A percentile compares a stretch with the other conserved stretches of the same genome.
Evolutionary conservation across 352 stramenopile species (phyloP).

Genomic region (Achlya hypogyna): DNA sequence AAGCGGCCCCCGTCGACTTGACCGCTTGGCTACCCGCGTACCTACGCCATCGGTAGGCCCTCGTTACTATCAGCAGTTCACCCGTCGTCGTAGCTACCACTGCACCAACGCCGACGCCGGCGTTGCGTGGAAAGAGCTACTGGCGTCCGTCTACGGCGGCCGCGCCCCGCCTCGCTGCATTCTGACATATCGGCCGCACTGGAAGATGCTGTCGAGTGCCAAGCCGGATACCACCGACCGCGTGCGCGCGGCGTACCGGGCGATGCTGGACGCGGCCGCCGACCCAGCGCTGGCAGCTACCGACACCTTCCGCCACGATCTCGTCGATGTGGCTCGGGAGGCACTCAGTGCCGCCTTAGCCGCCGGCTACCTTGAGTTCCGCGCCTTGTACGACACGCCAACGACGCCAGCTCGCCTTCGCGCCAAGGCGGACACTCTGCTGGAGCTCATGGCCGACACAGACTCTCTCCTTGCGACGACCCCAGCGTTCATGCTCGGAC

Average conservation of each 20-base stretch:
- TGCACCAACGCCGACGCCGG: conserved; percentile 35
- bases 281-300: conserved; percentile 30
- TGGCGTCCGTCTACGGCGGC: conserved; percentile 61
- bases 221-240: conserved; percentile 62
- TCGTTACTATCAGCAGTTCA: not conserved
- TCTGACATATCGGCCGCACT: conserved; percentile 51
- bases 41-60: conserved; percentile 20
- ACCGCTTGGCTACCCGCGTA: conserved; percentile 42
- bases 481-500: conserved; percentile 56
- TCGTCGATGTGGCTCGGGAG: conserved; percentile 70
- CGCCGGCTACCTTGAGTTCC: conserved; percentile 22
- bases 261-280: conserved; percentile 33
- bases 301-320: conserved; percentile 55
- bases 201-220: conserved; percentile 46
- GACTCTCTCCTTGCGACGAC: conserved; percentile 59
- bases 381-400: conserved; percentile 7
- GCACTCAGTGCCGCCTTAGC: conserved; percentile 52
- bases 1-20: conserved; percentile 34
- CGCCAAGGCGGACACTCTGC: conserved; percentile 25
- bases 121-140: conserved; percentile 43
- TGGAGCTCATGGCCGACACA: conserved; percentile 43
- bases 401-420: not conserved
- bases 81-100: conserved; percentile 42
- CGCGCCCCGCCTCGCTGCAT: conserved; percentile 65
- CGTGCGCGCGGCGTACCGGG: conserved; percentile 60